phyloP scores from a whole-genome alignment of 1,284 basidiomycete genomes.

The Cryptococcus hybrid region DNA sequence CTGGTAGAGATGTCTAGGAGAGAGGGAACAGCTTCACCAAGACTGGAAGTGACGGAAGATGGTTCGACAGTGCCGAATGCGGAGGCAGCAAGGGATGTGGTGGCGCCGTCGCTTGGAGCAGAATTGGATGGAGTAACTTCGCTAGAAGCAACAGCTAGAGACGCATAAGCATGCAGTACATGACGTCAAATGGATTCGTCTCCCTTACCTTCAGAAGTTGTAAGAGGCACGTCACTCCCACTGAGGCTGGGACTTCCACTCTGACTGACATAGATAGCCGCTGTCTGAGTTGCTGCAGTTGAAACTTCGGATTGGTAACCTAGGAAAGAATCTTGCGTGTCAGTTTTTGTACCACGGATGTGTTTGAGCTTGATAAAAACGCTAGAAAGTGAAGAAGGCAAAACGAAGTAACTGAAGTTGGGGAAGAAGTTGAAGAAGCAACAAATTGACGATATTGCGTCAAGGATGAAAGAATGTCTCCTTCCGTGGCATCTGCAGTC shows the following conservation, averaged over 20 bases:
- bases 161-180: background rate
- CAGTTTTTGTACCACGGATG: slow-evolving; percentile 1
- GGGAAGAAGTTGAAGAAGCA: slow-evolving; percentile 1
- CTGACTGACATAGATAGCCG: background rate
- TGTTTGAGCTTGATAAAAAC: background rate
- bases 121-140: background rate
- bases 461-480: background rate
- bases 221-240: background rate
- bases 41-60: background rate
- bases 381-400: slow-evolving; percentile 1
- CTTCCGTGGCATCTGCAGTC: background rate
- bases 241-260: background rate
- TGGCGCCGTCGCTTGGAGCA: background rate
- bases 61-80: background rate
- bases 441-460: background rate
- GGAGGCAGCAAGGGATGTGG: background rate
- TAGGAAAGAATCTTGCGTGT: slow-evolving; percentile 1
- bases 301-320: slow-evolving; percentile 2
- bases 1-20: background rate
- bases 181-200: background rate
- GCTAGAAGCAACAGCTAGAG: background rate
- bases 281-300: background rate
- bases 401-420: slow-evolving; percentile 1
- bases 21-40: background rate
- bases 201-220: background rate